Base-by-base conservation (phyloP, 352 stramenopile species). In the Hyaloperonospora arabidopsidis region DNA sequence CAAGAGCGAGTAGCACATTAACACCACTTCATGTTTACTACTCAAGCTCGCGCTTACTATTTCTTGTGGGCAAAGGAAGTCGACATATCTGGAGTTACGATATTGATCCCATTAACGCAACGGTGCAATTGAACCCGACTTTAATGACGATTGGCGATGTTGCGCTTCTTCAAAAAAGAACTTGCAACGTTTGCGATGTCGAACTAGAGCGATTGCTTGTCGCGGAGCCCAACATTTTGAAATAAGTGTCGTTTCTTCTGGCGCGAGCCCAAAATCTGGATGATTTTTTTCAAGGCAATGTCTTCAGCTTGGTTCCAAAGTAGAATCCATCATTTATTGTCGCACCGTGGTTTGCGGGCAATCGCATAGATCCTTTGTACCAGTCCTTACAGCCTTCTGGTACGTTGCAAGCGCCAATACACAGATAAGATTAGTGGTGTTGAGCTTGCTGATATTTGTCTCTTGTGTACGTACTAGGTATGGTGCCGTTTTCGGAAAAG, bases 281-380 rank as follows among this genome's bases (percentile, higher is more conserved):
- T 34, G 53, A 75, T 35, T 93, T 78, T 49, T 93, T 91, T 59
- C 83, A 93, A 58, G 83, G 91, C 52, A 80, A 93, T 50, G 59
- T 93, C 8, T 91, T 74, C 35, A 70, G 70, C 3, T 62, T 69
- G 14, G 53, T 82, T 10, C 67, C 61, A 11, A 63, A 59, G 15
- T 23, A 57, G 7, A 47, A 62, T 25, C 62, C 79, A 13, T 57
- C 63, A 34, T 36, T 87, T 12, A 67, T 52, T 29, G 52, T 68
- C 0, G 53, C 44, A 11, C 46, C 76, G 35, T 93, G 78, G 78
- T 87, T 88, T 32, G 58, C 40, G 2, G 82, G 79, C n/a, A 66
- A 70, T n/a, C 60, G 62, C 29, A 54, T 57, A 11, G 45, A 61
- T 49, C 68, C 73, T n/a, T 36, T 64, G 6, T 76, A 74, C 58